Evolutionary conservation across 2,329 filamentous ascomycete genomes (phyloP), one percentile per base, ranked within the genome.

Genomic region (Akanthomyces uredinophilus): DNA sequence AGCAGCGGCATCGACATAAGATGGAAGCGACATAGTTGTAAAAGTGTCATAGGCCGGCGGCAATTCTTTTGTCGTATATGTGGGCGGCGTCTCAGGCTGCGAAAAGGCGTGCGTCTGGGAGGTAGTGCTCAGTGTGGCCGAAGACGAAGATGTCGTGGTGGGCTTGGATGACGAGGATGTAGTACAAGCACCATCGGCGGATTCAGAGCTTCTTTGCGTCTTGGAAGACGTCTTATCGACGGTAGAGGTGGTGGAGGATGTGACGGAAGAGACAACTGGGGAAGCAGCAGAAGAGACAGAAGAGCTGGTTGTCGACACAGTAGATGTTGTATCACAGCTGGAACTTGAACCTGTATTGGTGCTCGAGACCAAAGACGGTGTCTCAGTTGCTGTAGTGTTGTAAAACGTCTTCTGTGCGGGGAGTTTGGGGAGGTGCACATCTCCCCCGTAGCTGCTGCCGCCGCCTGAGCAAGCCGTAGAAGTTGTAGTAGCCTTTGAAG

Each of bases 361-460:
- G 6, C 10, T 11, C 4, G 18, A 18, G 20, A 16, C 16, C 20
- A 41, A 3, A 37, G 58, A 53, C 3, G 24, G 20, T 4, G 47
- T 27, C 27, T 24, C 13, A 35, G 27, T 24, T 24, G 20, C 10
- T 18, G 58, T 61, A 24, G 39, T 22, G 49, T 62, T 62, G n/a
- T 18, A 44, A 11, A 59, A 58, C 5, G 47, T 47, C n/a, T n/a
- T 24, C n/a, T 51, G 44, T 1, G 61, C 10, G 14, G 61, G 49
- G 5, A 62, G 18, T 46, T 58, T 46, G 24, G 61, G 61, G 22
- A 62, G 20, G 13, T 62, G 61, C 39, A 59, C 41, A 22, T 53
- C 52, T 35, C 27, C 47, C 11, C n/a, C 51, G n/a, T 43, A 35
- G 5, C 51, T 49, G 5, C 51, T 49, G 51, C 8, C 54, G 1